Percentiles rank a stretch among this genome's conserved stretches.
phyloP scores from a whole-genome alignment of 148 eudicot genomes.

The Persicaria maculosa region DNA sequence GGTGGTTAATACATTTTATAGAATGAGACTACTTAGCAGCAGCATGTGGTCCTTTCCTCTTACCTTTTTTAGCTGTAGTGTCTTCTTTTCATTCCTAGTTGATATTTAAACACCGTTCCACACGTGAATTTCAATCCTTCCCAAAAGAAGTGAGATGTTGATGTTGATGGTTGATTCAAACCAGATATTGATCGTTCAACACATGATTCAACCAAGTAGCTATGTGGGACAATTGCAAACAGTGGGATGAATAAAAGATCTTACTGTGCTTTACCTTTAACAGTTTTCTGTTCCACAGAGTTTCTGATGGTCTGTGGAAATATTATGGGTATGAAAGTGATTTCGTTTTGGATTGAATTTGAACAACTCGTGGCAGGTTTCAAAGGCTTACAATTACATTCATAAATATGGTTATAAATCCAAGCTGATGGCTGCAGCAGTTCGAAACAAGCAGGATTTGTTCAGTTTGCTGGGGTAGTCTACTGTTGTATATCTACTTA shows the following conservation, averaged over 20 bases:
- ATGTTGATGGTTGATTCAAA: background rate
- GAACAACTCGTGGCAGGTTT: slow-evolving; percentile 31
- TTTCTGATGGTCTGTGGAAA: background rate
- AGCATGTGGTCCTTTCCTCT: too few relatives aligned
- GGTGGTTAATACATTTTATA: too few relatives aligned
- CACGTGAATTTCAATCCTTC: background rate
- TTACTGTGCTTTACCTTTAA: too few relatives aligned
- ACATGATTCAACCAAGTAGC: too few relatives aligned
- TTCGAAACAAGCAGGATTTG: slow-evolving; percentile 90
- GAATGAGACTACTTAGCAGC: too few relatives aligned
- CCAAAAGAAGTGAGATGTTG: background rate
- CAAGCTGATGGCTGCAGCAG: slow-evolving; percentile 91
- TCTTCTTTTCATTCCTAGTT: background rate
- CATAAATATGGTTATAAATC: slow-evolving; percentile 86
- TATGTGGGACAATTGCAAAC: too few relatives aligned
- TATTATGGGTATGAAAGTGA: background rate
- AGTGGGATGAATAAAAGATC: too few relatives aligned
- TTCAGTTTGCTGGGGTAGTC: slow-evolving; percentile 79
- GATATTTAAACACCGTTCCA: background rate
- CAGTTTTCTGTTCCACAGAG: background rate
- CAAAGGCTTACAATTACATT: slow-evolving; percentile 90
- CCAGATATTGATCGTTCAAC: too few relatives aligned
- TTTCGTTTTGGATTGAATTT: background rate
- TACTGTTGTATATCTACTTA: background rate
- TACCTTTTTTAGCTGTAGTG: background rate